Percentiles rank a stretch among this genome's conserved stretches.
Conservation (phyloP, 2,329 filamentous ascomycete genomes). For the Cryphonectria japonica region DNA sequence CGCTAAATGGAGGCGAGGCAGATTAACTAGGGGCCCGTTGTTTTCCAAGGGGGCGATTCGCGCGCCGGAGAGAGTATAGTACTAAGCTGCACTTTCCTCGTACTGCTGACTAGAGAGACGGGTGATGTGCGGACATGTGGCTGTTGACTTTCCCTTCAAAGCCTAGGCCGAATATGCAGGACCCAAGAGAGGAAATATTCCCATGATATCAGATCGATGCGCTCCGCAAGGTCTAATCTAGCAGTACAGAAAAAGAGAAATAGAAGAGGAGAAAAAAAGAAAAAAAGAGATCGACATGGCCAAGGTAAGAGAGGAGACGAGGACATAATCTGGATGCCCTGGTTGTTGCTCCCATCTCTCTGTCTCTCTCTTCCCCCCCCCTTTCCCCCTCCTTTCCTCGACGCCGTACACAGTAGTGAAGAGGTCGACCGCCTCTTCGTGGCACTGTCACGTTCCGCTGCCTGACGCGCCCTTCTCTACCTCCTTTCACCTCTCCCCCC, state of each 20-base stretch:
- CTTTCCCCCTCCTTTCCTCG: neutral
- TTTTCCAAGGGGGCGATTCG: neutral
- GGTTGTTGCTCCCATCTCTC: neutral
- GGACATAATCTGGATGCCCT: neutral
- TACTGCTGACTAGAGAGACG: neutral
- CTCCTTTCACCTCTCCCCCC: conserved; percentile 15
- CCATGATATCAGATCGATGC: neutral
- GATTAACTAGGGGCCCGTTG: neutral
- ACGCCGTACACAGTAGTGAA: neutral
- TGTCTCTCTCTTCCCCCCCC: too few species aligned
- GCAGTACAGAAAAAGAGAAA: neutral
- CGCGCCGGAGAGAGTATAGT: neutral
- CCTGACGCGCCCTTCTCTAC: conserved; percentile 19
- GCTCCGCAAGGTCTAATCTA: neutral
- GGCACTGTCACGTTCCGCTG: conserved; percentile 17
- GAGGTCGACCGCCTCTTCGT: conserved; percentile 2
- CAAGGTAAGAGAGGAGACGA: neutral
- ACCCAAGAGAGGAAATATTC: neutral
- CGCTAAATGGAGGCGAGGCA: neutral
- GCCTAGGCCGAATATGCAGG: neutral
- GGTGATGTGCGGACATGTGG: conserved; percentile 1
- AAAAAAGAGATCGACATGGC: neutral
- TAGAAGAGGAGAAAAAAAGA: neutral
- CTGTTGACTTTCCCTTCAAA: neutral
- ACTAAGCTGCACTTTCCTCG: neutral